phyloP scores from a whole-genome alignment of 2,329 filamentous ascomycete species.

The Gaeumannomyces tritici region DNA sequence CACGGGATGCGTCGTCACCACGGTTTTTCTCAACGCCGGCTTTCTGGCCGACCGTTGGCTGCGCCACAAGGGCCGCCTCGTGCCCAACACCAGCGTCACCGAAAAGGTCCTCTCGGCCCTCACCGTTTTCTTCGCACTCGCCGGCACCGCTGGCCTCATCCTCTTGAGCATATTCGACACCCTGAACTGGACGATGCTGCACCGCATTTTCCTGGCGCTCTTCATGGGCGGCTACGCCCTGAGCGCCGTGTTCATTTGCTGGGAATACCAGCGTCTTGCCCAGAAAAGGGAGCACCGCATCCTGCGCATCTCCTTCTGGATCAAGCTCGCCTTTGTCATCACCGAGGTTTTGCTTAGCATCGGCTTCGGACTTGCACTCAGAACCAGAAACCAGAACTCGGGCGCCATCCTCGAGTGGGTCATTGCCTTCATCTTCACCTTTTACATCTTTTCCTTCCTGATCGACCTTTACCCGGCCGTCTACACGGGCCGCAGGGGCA shows the following conservation, averaged over 20 bases:
- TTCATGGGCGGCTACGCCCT: slow-evolving; percentile 84
- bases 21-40: slow-evolving; percentile 69
- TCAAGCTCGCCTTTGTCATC: slow-evolving; percentile 79
- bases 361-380: slow-evolving; percentile 56
- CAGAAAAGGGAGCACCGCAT: slow-evolving; percentile 66
- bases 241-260: slow-evolving; percentile 79
- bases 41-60: slow-evolving; percentile 80
- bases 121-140: slow-evolving; percentile 58
- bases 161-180: slow-evolving; percentile 83
- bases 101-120: slow-evolving; percentile 55
- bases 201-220: slow-evolving; percentile 67
- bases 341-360: slow-evolving; percentile 66
- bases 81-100: slow-evolving; percentile 54
- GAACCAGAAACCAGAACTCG: slow-evolving; percentile 41
- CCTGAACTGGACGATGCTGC: slow-evolving; percentile 51
- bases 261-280: slow-evolving; percentile 80
- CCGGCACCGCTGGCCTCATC: slow-evolving; percentile 73
- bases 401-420: slow-evolving; percentile 74
- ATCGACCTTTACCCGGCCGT: slow-evolving; percentile 79
- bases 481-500: slow-evolving; percentile 29
- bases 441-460: slow-evolving; percentile 80
- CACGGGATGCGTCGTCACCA: slow-evolving; percentile 58
- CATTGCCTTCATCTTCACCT: slow-evolving; percentile 75
- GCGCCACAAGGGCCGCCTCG: slow-evolving; percentile 69
- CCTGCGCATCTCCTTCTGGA: slow-evolving; percentile 71